These are phyloP conservation scores for Agarophyton chilense DNA, from an alignment of 23 red algal genomes.

Conservation along the genomic window DNA sequence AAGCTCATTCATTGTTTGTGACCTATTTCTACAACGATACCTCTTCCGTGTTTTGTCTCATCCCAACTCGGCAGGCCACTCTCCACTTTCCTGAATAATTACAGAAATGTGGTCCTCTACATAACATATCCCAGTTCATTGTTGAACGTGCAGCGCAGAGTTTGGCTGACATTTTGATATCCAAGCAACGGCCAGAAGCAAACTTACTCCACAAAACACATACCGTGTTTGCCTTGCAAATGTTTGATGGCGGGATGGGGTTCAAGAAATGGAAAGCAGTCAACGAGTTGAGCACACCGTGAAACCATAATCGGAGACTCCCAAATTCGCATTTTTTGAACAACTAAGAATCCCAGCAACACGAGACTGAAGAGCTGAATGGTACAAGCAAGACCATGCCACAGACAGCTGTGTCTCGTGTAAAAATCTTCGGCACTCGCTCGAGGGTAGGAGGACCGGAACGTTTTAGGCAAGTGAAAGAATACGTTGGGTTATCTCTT, in stretches of 20 bases:
- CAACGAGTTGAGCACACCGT: too few relatives aligned
- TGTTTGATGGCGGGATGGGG: background rate
- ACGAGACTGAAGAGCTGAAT: too few relatives aligned
- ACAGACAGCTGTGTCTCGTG: too few relatives aligned
- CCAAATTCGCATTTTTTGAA: background rate
- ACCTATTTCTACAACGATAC: background rate
- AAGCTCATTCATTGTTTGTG: background rate
- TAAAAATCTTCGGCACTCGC: too few relatives aligned
- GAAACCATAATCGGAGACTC: background rate
- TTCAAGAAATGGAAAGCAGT: background rate
- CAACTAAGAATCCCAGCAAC: too few relatives aligned
- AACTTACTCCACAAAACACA: too few relatives aligned
- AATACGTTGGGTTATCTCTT: too few relatives aligned
- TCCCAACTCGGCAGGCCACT: background rate
- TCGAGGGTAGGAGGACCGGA: too few relatives aligned
- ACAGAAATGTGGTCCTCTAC: background rate
- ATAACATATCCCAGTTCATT: conserved; percentile 1
- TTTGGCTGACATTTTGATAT: too few relatives aligned
- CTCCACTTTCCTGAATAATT: conserved; percentile 8
- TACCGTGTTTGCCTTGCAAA: background rate
- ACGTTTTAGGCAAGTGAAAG: too few relatives aligned
- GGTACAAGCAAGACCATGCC: background rate
- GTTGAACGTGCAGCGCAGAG: too few relatives aligned
- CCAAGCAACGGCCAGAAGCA: too few relatives aligned
- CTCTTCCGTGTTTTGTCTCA: background rate